Percentiles rank a stretch among this genome's conserved stretches.
Evolutionary conservation across 1,284 basidiomycete species (phyloP).

Genomic region (Boletus smithii): DNA sequence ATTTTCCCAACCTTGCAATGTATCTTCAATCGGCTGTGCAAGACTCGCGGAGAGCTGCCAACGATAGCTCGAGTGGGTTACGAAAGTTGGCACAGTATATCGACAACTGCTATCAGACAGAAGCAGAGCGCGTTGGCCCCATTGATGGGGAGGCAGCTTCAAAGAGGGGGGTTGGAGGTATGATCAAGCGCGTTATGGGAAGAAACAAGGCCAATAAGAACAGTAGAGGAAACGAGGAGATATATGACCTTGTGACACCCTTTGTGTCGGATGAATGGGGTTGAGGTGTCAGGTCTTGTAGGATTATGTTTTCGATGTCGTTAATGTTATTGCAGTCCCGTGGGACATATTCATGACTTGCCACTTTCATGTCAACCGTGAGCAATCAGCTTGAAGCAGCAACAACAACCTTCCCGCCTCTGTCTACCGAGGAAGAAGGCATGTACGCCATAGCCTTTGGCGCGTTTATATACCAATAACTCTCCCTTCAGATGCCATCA

Average conservation of each 20-base stretch:
- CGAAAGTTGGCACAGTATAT: slow-evolving; percentile 57
- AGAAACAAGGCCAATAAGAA: slow-evolving; percentile 45
- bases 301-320: no score
- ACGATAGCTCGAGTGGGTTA: slow-evolving; percentile 56
- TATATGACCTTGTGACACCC: slow-evolving; percentile 74
- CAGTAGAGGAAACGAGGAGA: slow-evolving; percentile 63
- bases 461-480: slow-evolving; percentile 18
- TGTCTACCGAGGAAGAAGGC: slow-evolving; percentile 69
- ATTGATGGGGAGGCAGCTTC: slow-evolving; percentile 37
- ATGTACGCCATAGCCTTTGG: slow-evolving; percentile 21
- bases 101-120: slow-evolving; percentile 53
- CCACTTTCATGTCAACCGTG: slow-evolving; percentile 14
- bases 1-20: slow-evolving; percentile 67
- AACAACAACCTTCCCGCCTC: slow-evolving; percentile 38
- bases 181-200: slow-evolving; percentile 62
- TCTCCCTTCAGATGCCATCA: slow-evolving; percentile 58
- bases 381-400: slow-evolving; percentile 12
- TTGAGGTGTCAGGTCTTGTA: slow-evolving; percentile 20
- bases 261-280: slow-evolving; percentile 69
- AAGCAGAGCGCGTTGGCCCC: slow-evolving; percentile 29
- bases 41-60: slow-evolving; percentile 56
- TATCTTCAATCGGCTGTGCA: slow-evolving; percentile 70
- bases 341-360: not conserved
- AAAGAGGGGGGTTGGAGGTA: slow-evolving; percentile 41
- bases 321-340: not conserved